Evolutionary conservation across 2,329 filamentous ascomycete genomes (phyloP).

Genomic region (Pseudogymnoascus sp.): DNA sequence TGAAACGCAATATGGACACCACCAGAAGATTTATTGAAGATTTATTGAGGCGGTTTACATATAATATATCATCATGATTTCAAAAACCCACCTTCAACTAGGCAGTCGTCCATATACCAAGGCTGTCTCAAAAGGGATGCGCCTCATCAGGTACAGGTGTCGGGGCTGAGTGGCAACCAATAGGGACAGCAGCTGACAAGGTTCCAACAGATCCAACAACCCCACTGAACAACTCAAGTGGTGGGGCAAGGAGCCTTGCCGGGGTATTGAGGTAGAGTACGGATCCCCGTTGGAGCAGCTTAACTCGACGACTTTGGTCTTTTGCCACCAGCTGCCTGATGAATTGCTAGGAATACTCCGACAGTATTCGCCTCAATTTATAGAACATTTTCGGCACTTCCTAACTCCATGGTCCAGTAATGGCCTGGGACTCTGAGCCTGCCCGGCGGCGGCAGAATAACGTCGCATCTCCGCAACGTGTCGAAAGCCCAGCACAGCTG

Average conservation of each 20-base stretch:
- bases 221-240: slow-evolving; percentile 3
- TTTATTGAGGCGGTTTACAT: slow-evolving; percentile 1
- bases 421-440: slow-evolving; percentile 24
- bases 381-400: not conserved
- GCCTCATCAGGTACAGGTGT: slow-evolving; percentile 4
- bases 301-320: slow-evolving; percentile 2
- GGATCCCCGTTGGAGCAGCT: not conserved
- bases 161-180: not conserved
- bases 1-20: not conserved
- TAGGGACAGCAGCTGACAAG: not conserved
- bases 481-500: slow-evolving; percentile 10
- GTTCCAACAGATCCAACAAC: not conserved
- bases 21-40: not conserved
- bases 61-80: not conserved
- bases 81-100: not conserved
- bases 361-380: not conserved
- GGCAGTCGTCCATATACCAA: not conserved
- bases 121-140: not conserved
- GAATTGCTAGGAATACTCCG: not conserved
- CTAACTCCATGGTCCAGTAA: not conserved
- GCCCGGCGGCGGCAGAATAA: slow-evolving; percentile 23
- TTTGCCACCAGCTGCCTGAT: not conserved
- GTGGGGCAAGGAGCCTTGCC: not conserved
- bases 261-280: not conserved
- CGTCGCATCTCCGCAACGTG: slow-evolving; percentile 17